Conservation (phyloP, 2,329 filamentous ascomycete genomes). For the Aureobasidium sp. region DNA sequence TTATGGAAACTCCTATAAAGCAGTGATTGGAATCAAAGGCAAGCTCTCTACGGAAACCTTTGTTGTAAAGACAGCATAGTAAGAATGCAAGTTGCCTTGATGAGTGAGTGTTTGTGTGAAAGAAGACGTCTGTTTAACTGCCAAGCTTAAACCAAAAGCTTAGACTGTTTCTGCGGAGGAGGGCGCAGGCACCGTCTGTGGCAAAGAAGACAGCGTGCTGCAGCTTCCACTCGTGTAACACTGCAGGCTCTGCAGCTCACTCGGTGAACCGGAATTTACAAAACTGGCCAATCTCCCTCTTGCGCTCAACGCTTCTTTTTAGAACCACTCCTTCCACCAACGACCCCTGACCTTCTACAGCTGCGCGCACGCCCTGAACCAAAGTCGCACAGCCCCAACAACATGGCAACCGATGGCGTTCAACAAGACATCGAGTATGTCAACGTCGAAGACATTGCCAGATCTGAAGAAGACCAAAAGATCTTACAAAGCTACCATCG, state of each 20-base stretch:
- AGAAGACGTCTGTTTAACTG: background rate
- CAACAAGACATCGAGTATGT: constrained; percentile 11
- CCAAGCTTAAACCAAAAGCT: background rate
- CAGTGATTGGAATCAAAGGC: background rate
- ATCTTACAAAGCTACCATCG: constrained; percentile 29
- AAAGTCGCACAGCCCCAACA: background rate
- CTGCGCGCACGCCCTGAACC: background rate
- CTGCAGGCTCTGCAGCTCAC: constrained; percentile 3
- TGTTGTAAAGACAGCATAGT: background rate
- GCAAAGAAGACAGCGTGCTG: constrained; percentile 5
- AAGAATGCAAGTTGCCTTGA: background rate
- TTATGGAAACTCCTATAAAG: background rate
- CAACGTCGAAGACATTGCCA: constrained; percentile 3
- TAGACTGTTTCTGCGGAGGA: background rate
- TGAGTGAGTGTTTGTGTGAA: background rate
- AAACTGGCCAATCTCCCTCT: background rate
- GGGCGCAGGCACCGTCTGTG: background rate
- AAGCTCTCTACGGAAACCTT: background rate
- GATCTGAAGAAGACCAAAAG: background rate
- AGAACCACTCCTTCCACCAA: background rate
- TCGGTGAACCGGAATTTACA: background rate
- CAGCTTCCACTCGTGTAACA: constrained; percentile 4
- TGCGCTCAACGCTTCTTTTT: background rate
- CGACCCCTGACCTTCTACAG: background rate
- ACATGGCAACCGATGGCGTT: constrained; percentile 1